Conservation (phyloP, 345 rosid species). For the Syzygium grande region DNA sequence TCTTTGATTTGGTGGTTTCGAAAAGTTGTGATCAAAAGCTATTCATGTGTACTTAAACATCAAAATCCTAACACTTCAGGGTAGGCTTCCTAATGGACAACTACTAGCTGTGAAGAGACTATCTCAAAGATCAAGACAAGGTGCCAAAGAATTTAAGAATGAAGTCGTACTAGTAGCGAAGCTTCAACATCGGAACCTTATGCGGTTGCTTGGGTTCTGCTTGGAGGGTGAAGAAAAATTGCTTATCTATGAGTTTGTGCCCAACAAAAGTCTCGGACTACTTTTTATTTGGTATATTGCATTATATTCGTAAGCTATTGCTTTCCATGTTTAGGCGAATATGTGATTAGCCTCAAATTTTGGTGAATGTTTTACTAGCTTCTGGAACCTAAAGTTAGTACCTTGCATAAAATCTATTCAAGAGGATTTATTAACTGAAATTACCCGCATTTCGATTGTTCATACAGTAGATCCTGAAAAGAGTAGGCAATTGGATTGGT, state of each 20-base stretch:
- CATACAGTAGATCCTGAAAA: no score
- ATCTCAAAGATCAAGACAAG: conserved; percentile 9
- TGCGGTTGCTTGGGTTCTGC: conserved; percentile 38
- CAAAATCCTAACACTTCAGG: no score
- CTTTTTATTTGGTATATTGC: conserved; percentile 14
- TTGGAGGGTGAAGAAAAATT: conserved; percentile 32
- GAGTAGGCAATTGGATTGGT: conserved; percentile 3
- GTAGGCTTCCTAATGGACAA: no score
- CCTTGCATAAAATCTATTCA: no score
- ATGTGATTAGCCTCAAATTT: neutral
- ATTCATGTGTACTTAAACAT: no score
- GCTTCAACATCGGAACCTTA: conserved; percentile 48
- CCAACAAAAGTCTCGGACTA: conserved; percentile 38
- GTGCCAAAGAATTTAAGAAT: conserved; percentile 13
- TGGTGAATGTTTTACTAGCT: conserved; percentile 8
- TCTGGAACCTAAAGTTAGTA: neutral
- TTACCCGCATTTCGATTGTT: no score
- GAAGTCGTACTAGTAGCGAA: conserved; percentile 33
- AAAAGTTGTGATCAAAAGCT: no score
- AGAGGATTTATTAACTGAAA: no score
- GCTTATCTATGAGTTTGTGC: conserved; percentile 40
- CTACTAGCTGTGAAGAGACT: conserved; percentile 18
- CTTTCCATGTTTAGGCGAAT: neutral
- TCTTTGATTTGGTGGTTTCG: no score
- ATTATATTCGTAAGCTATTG: neutral